These are phyloP conservation scores for Parmelia sp. DNA, from an alignment of 495 filamentous ascomycete species.

Conservation along the genomic window DNA sequence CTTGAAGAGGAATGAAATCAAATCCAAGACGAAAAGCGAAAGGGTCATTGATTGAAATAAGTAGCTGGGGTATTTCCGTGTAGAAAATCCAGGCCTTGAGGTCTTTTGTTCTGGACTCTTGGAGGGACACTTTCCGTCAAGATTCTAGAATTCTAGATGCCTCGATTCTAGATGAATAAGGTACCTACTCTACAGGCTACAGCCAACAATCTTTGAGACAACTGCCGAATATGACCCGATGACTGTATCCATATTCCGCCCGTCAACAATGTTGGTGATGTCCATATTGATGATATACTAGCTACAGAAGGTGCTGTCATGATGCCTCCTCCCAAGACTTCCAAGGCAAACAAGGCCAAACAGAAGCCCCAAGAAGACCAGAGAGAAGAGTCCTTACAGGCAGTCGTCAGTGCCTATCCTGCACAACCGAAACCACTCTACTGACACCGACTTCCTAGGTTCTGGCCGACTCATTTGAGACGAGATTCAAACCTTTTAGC, in stretches of 20 bases:
- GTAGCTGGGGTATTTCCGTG: neutral
- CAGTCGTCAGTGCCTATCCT: constrained; percentile 57
- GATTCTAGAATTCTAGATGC: too few species aligned
- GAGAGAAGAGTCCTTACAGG: constrained; percentile 80
- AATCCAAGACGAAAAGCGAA: neutral
- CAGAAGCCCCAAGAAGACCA: constrained; percentile 57
- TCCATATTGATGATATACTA: too few species aligned
- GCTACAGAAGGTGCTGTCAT: neutral
- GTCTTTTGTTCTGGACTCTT: constrained; percentile 13
- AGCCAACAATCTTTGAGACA: too few species aligned
- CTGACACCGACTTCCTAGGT: constrained; percentile 42
- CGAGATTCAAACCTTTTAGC: constrained; percentile 82
- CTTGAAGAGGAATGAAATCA: neutral
- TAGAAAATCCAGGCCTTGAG: constrained; percentile 6
- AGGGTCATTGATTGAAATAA: constrained; percentile 11
- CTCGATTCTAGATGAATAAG: too few species aligned
- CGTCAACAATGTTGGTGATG: too few species aligned
- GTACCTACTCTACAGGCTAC: too few species aligned
- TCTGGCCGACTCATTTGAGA: constrained; percentile 90
- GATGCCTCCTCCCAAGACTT: constrained; percentile 38
- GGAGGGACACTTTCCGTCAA: neutral
- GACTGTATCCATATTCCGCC: neutral
- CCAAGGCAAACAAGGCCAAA: constrained; percentile 57
- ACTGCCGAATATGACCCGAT: neutral
- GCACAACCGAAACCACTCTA: constrained; percentile 19